These are phyloP conservation scores for Paraconiothyrium brasiliense DNA, from an alignment of 2,329 filamentous ascomycete species.

Conservation along the genomic window DNA sequence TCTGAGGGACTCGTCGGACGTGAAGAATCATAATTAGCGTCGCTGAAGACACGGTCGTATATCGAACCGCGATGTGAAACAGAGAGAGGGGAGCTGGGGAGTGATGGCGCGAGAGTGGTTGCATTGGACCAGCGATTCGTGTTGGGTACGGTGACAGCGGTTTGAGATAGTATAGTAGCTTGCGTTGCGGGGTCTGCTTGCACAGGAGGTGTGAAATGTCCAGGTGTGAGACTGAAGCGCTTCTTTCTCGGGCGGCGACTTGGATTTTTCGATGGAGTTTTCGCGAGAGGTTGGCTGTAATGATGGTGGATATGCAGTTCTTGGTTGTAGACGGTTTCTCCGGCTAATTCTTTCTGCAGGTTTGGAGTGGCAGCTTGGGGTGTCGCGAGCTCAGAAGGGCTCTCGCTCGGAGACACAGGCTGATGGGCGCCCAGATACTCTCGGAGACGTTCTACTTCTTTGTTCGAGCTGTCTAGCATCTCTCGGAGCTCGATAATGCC, in stretches of 20 bases:
- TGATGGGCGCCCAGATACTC: conserved; percentile 85
- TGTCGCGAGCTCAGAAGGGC: conserved; percentile 26
- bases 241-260: conserved; percentile 73
- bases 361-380: conserved; percentile 51
- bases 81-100: conserved; percentile 83
- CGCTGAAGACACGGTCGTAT: conserved; percentile 76
- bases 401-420: conserved; percentile 59
- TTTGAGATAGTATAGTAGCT: conserved; percentile 71
- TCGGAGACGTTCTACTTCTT: conserved; percentile 87
- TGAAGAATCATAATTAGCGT: conserved; percentile 69
- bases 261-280: conserved; percentile 58
- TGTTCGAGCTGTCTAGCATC: conserved; percentile 89
- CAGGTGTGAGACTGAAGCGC: conserved; percentile 70
- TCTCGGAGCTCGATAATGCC: conserved; percentile 91
- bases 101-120: conserved; percentile 71
- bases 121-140: conserved; percentile 71
- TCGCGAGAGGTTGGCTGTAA: conserved; percentile 66
- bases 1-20: conserved; percentile 80
- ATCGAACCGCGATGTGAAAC: conserved; percentile 74
- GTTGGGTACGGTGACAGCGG: conserved; percentile 67
- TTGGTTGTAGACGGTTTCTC: conserved; percentile 41
- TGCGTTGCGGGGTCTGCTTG: conserved; percentile 57
- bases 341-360: conserved; percentile 75
- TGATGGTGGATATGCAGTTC: conserved; percentile 95
- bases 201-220: conserved; percentile 55